A percentile compares a stretch with the other conserved stretches of the same genome.
Evolutionary conservation across 1,284 basidiomycete genomes (phyloP).

Genomic region (Boletus albobrunnescens): DNA sequence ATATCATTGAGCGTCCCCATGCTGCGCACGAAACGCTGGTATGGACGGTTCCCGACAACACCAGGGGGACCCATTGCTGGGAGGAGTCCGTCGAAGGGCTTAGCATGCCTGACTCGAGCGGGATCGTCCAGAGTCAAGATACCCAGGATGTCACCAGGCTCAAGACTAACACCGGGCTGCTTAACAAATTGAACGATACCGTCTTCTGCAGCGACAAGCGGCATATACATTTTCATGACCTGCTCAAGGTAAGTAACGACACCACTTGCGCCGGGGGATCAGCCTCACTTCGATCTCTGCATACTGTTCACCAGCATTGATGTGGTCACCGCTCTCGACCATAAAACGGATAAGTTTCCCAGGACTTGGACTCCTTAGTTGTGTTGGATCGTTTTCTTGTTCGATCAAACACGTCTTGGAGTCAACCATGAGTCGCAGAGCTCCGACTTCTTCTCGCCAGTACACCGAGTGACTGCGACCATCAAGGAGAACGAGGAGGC

Average conservation of each 20-base stretch:
- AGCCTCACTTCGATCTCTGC: slow-evolving; percentile 89
- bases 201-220: slow-evolving; percentile 92
- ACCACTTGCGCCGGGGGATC: not conserved
- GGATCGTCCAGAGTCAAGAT: slow-evolving; percentile 97
- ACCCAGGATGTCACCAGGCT: slow-evolving; percentile 97
- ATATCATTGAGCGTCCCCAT: slow-evolving; percentile 86
- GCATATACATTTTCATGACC: slow-evolving; percentile 99
- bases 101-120: slow-evolving; percentile 94
- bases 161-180: slow-evolving; percentile 93
- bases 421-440: slow-evolving; percentile 90
- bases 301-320: slow-evolving; percentile 94
- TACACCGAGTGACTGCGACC: slow-evolving; percentile 97
- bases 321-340: slow-evolving; percentile 95
- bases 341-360: slow-evolving; percentile 96
- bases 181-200: slow-evolving; percentile 97
- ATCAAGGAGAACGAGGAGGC: slow-evolving; percentile 86
- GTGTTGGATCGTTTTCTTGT: slow-evolving; percentile 99
- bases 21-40: slow-evolving; percentile 82
- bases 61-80: slow-evolving; percentile 83
- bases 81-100: slow-evolving; percentile 94
- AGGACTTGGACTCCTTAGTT: slow-evolving; percentile 92
- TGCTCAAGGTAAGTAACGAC: slow-evolving; percentile 32
- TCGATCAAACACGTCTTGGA: slow-evolving; percentile 98
- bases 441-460: slow-evolving; percentile 97
- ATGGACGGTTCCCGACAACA: slow-evolving; percentile 86